These are phyloP conservation scores for Stachybotrys chartarum DNA, from an alignment of 2,329 filamentous ascomycete species.

Conservation along the genomic window DNA sequence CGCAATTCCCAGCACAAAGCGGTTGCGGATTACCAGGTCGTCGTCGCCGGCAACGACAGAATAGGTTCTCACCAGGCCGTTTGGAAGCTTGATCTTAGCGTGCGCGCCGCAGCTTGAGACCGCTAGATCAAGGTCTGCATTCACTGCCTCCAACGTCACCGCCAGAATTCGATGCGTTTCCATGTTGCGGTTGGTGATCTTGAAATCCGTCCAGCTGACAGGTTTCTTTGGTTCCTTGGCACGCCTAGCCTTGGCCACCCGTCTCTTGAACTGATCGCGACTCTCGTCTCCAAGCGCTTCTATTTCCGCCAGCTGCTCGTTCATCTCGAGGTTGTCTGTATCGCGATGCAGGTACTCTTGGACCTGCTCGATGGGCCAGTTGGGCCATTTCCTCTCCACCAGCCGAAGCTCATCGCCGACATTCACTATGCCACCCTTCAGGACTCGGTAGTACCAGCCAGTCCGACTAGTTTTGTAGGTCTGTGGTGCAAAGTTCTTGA, in stretches of 20 bases:
- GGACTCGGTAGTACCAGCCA: slow-evolving; percentile 60
- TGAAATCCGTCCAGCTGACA: slow-evolving; percentile 36
- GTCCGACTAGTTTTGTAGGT: slow-evolving; percentile 51
- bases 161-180: slow-evolving; percentile 45
- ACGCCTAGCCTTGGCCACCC: slow-evolving; percentile 41
- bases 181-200: slow-evolving; percentile 38
- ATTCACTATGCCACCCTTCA: slow-evolving; percentile 45
- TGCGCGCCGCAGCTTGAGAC: slow-evolving; percentile 41
- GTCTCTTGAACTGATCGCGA: slow-evolving; percentile 36
- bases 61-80: slow-evolving; percentile 51
- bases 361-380: slow-evolving; percentile 56
- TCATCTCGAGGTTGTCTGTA: slow-evolving; percentile 41
- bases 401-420: slow-evolving; percentile 51
- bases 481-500: slow-evolving; percentile 53
- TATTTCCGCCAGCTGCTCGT: slow-evolving; percentile 43
- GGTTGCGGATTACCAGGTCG: slow-evolving; percentile 26
- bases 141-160: slow-evolving; percentile 42
- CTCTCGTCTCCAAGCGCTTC: slow-evolving; percentile 43
- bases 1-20: slow-evolving; percentile 52
- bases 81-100: slow-evolving; percentile 48
- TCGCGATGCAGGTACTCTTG: slow-evolving; percentile 56
- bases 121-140: slow-evolving; percentile 23
- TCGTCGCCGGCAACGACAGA: slow-evolving; percentile 41
- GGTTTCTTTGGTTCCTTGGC: slow-evolving; percentile 14
- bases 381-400: slow-evolving; percentile 45